phyloP scores from a whole-genome alignment of 345 rosid species.

The Gossypium australe region DNA sequence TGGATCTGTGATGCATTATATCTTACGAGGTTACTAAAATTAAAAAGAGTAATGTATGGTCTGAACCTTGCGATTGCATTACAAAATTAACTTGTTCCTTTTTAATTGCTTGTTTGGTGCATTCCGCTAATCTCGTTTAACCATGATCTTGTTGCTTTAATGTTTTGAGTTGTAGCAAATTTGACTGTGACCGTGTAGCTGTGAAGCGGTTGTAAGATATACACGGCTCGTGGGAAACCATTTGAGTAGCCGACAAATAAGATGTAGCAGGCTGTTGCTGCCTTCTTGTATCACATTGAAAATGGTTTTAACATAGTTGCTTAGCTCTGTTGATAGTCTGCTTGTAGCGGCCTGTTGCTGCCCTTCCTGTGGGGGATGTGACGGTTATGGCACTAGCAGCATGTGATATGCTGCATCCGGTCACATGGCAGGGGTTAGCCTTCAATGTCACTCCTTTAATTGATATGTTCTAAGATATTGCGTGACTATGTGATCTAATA shows the following conservation, averaged over 20 bases:
- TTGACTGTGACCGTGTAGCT: slow-evolving; percentile 38
- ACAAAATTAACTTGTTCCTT: slow-evolving; percentile 23
- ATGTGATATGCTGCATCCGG: not conserved
- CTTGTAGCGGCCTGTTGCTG: slow-evolving; percentile 11
- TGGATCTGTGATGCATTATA: slow-evolving; percentile 22
- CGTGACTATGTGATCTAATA: not conserved
- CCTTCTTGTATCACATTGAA: slow-evolving; percentile 21
- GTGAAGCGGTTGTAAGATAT: slow-evolving; percentile 40
- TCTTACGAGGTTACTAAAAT: slow-evolving; percentile 11
- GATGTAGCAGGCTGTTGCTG: slow-evolving; percentile 33
- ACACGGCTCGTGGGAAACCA: slow-evolving; percentile 24
- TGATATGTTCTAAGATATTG: not conserved
- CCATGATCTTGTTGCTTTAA: slow-evolving; percentile 25
- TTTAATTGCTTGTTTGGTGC: slow-evolving; percentile 28
- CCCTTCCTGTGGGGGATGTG: not conserved
- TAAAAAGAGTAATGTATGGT: slow-evolving; percentile 19
- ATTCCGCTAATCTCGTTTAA: slow-evolving; percentile 16
- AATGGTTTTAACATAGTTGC: slow-evolving; percentile 19
- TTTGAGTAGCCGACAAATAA: slow-evolving; percentile 18
- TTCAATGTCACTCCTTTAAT: not conserved
- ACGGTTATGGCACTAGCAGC: not conserved
- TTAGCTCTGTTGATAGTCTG: slow-evolving; percentile 24
- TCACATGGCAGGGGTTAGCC: not conserved
- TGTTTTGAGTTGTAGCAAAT: slow-evolving; percentile 40
- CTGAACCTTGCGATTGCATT: slow-evolving; percentile 24